Evolutionary conservation across 805 yeast species (phyloP), one percentile per base, ranked within the genome.

Genomic region (Saturnispora kantuleensis): DNA sequence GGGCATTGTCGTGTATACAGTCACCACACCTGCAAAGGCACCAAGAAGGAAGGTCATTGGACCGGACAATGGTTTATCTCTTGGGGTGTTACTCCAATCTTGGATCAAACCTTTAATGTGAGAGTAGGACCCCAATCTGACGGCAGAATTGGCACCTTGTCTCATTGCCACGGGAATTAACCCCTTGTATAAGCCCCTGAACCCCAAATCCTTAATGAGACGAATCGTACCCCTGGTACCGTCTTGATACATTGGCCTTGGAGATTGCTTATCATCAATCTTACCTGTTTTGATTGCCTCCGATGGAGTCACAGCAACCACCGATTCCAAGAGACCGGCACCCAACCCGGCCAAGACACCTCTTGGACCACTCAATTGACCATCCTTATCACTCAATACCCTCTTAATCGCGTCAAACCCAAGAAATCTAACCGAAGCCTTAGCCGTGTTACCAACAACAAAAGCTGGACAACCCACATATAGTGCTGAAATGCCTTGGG

Each of bases 311-410:
- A 93, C 95, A 0, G 97, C 97, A 38, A 89, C 71, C 26, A 88
- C 82, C 46, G 95, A 82, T 61, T 90, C 98, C 49, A 90, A 64
- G 38, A 89, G 74, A 32, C 98, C 98, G 2, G 98, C 98, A 39
- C 97, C 97, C 37, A 93, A 69, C n/a, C 98, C 98, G 1, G 98
- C 98, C 30, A 90, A 48, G 5, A 89, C 94, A 52, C 97, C 97
- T 56, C 95, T 66, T 7, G 93, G 81, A 3, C 95, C 95, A 31
- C 93, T 79, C 40, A 93, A 66, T 62, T 86, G 84, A 6, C 97
- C 97, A 50, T 84, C 75, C 53, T 79, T 78, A 62, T 93, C 97
- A 28, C 81, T 77, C 46, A 90, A 68, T 30, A 83, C 53, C 43
- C 77, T 72, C 61, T 88, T 89, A 62, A 93, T 84, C 13, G 83